Conservation (phyloP, 495 filamentous ascomycete genomes). For the Xeromyces bisporus region DNA sequence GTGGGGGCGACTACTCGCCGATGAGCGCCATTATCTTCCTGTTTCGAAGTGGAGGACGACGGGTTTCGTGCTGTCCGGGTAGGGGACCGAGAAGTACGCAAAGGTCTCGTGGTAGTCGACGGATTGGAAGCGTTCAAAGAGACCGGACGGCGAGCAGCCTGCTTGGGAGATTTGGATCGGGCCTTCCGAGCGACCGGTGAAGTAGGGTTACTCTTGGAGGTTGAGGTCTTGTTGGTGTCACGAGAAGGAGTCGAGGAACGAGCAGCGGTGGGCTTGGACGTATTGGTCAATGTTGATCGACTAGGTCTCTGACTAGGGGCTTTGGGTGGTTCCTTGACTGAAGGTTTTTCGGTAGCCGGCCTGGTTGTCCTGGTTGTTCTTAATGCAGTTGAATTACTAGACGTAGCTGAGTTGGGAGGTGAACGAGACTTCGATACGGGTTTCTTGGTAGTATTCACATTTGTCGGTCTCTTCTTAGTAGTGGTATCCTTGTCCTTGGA, state of each 20-base stretch:
- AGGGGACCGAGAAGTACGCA: slow-evolving; percentile 21
- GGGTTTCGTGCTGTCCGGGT: slow-evolving; percentile 34
- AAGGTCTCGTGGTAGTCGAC: slow-evolving; percentile 39
- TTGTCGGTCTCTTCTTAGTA: slow-evolving; percentile 13
- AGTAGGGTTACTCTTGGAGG: slow-evolving; percentile 3
- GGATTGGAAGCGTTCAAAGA: slow-evolving; percentile 47
- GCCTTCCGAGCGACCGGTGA: slow-evolving; percentile 29
- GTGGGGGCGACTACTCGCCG: slow-evolving; percentile 12
- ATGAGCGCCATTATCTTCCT: slow-evolving; percentile 6
- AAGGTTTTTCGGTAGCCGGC: background rate
- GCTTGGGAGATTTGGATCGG: slow-evolving; percentile 46
- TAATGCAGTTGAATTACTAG: slow-evolving; percentile 6
- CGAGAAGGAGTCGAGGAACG: slow-evolving; percentile 19
- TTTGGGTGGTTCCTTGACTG: slow-evolving; percentile 13
- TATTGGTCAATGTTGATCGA: slow-evolving; percentile 15
- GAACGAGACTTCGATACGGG: slow-evolving; percentile 5
- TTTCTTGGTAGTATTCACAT: slow-evolving; percentile 15
- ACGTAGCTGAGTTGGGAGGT: slow-evolving; percentile 7
- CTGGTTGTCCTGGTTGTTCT: background rate
- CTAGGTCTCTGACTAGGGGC: slow-evolving; percentile 16
- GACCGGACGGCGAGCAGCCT: slow-evolving; percentile 40
- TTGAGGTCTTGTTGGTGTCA: slow-evolving; percentile 13
- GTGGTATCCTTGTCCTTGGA: slow-evolving; percentile 23
- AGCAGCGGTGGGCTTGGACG: slow-evolving; percentile 10
- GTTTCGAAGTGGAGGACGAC: slow-evolving; percentile 28